A percentile compares a stretch with the other conserved stretches of the same genome.
Conservation (phyloP, 345 rosid genomes). For the Capsella bursapastoris region DNA sequence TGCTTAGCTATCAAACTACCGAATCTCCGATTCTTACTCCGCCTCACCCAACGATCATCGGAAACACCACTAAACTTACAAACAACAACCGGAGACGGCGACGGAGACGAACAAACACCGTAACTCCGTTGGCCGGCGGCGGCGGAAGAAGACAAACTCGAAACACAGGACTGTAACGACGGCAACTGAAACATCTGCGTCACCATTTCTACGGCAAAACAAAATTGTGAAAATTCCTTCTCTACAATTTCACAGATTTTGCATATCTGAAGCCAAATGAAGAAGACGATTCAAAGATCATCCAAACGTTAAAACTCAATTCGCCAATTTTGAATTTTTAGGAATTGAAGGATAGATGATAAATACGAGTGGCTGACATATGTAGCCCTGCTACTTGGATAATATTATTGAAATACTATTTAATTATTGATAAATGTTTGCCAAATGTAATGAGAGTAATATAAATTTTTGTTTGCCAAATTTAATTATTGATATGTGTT, state of each 20-base stretch:
- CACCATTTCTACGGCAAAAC: constrained; percentile 10
- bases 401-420: background rate
- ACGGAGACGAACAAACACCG: constrained; percentile 31
- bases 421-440: background rate
- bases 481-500: background rate
- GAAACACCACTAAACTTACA: background rate
- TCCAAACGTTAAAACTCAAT: background rate
- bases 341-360: constrained; percentile 5
- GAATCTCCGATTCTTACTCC: constrained; percentile 35
- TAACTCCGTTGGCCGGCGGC: constrained; percentile 22
- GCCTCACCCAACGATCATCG: constrained; percentile 10
- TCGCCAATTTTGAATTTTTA: background rate
- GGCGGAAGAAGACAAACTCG: constrained; percentile 31
- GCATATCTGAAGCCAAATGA: constrained; percentile 22
- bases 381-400: constrained; percentile 31
- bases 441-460: too few species aligned
- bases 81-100: constrained; percentile 34
- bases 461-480: too few species aligned
- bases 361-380: constrained; percentile 22
- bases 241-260: constrained; percentile 27
- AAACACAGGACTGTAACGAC: constrained; percentile 29
- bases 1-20: constrained; percentile 36
- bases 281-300: constrained; percentile 32
- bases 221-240: background rate
- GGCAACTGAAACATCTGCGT: constrained; percentile 41